Evolutionary conservation across 345 rosid species (phyloP), one percentile per base, ranked within the genome.

Genomic region (Rhodomyrtus tomentosa): DNA sequence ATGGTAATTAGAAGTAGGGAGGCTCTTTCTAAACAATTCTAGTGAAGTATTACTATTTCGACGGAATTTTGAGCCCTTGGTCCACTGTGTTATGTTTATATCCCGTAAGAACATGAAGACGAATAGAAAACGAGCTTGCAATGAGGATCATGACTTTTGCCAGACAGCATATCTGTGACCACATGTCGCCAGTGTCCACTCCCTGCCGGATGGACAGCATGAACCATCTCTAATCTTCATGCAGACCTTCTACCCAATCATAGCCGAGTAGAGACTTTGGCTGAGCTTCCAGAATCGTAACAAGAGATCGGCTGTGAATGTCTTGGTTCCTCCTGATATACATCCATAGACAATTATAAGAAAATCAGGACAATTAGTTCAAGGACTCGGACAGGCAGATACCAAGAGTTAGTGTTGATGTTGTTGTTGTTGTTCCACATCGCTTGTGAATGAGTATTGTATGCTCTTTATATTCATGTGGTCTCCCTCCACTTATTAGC

Each of bases 161-260:
- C 98, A 96, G 16, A 96, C 95, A 55, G 98, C 97, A 84, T 93
- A 96, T 82, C 92, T 84, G 59, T 93, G 93, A 80, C 98, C 99
- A 25, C 85, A 87, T 48, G 98, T 91, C 36, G 96, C 94, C 49
- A 96, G 87, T 6, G 87, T 90, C 98, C 98, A 96, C 55, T 94
- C 98, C 83, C 79, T 89, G 38, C 92, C 96, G 42, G 94, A 87
- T 58, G 99, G 99, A 86, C 93, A 92, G 98, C 99, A 96, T 40
- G 98, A 94, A 50, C 94, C 96, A 40, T 94, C 95, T 59, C 99
- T 98, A 54, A 96, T 88, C 91, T 96, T 96, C 96, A 95, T 92
- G 83, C 95, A 91, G 50, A 96, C 81, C 81, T 93, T 95, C 85
- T 93, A 98, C 49, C 95, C 99, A 29, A 93, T 89, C 76, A 91